Evolutionary conservation across 129 eudicot genomes (phyloP).

Genomic region (Flaveria bidentis): DNA sequence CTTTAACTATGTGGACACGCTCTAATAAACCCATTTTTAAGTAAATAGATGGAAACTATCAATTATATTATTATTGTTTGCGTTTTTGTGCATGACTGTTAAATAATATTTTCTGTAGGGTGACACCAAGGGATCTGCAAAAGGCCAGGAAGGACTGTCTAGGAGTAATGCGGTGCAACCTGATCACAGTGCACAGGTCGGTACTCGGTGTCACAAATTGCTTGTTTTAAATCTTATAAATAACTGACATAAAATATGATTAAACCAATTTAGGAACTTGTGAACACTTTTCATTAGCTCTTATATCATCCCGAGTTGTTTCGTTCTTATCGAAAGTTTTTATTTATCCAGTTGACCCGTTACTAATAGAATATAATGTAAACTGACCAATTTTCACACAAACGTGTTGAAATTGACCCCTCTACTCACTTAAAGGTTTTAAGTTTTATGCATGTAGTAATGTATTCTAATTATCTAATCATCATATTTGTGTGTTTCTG

Average conservation of each 20-base stretch:
- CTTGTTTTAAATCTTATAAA: background rate
- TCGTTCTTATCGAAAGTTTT: background rate
- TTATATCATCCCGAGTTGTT: background rate
- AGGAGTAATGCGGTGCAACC: slow-evolving; percentile 56
- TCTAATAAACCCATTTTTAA: background rate
- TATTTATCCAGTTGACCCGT: background rate
- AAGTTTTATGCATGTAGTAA: background rate
- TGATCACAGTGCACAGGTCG: slow-evolving; percentile 54
- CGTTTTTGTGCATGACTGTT: background rate
- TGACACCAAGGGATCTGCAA: slow-evolving; percentile 73
- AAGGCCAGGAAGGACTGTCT: slow-evolving; percentile 59
- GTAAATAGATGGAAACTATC: background rate
- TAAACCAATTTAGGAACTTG: background rate
- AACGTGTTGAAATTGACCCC: background rate
- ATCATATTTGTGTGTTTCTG: background rate
- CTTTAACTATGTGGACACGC: background rate
- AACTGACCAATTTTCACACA: background rate
- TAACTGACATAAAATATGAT: background rate
- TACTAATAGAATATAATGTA: background rate
- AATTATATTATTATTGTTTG: background rate
- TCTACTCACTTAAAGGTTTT: background rate
- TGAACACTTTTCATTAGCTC: background rate
- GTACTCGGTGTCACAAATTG: slow-evolving; percentile 21
- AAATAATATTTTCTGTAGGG: slow-evolving; percentile 38
- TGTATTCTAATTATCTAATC: background rate